Conservation (phyloP, 768 basidiomycete species). For the Austroboletus festivus region DNA sequence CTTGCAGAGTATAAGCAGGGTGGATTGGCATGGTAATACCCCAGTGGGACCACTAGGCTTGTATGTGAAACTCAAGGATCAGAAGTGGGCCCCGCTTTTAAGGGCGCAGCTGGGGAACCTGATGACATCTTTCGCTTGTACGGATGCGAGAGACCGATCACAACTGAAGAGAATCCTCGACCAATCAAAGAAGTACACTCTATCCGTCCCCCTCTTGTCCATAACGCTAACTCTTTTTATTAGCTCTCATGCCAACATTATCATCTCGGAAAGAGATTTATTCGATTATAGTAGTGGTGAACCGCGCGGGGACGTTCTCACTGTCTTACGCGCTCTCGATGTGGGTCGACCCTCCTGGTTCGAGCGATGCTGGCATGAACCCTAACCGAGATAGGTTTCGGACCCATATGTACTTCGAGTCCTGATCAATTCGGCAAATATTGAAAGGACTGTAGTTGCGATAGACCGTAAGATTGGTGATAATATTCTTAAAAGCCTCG, state of each 20-base stretch:
- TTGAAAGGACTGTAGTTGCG: constrained; percentile 74
- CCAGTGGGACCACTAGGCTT: constrained; percentile 81
- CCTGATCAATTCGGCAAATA: constrained; percentile 67
- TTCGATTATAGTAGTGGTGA: constrained; percentile 83
- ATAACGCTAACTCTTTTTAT: constrained; percentile 9
- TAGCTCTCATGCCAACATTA: constrained; percentile 50
- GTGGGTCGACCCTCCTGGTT: constrained; percentile 39
- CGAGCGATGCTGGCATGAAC: neutral
- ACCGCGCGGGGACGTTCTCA: constrained; percentile 56
- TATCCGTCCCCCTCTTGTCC: constrained; percentile 5
- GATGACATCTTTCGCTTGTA: constrained; percentile 73
- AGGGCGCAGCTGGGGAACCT: constrained; percentile 53
- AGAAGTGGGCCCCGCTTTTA: constrained; percentile 64
- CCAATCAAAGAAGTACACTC: constrained; percentile 62
- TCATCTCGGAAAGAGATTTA: constrained; percentile 67
- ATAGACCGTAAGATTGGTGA: constrained; percentile 63
- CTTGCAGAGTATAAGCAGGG: constrained; percentile 46
- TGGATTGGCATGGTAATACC: constrained; percentile 59
- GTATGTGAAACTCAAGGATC: constrained; percentile 71
- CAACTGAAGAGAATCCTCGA: constrained; percentile 56
- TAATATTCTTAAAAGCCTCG: constrained; percentile 39
- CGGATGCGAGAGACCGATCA: constrained; percentile 59
- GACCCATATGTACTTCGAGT: constrained; percentile 75
- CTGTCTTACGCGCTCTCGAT: constrained; percentile 78
- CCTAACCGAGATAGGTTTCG: constrained; percentile 50